These are phyloP conservation scores for Rhamnella rubrinervis DNA, from an alignment of 331 rosid genomes.

Conservation along the genomic window DNA sequence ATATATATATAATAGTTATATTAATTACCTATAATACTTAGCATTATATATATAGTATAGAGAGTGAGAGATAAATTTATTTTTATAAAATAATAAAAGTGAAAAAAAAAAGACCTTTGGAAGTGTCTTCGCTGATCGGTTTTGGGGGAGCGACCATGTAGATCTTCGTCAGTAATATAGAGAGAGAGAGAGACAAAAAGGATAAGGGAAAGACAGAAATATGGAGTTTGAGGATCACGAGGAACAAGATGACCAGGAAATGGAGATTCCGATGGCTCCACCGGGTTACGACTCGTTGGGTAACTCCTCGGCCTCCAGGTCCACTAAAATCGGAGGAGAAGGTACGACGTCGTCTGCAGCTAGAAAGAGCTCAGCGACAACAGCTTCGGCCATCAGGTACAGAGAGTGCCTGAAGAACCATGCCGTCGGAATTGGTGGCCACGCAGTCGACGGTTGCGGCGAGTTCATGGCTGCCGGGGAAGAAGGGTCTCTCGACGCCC, in stretches of 20 bases:
- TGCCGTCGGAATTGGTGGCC: slow-evolving; percentile 68
- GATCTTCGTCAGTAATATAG: slow-evolving; percentile 2
- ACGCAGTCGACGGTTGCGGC: slow-evolving; percentile 87
- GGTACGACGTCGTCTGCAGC: slow-evolving; percentile 1
- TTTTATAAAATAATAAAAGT: background rate
- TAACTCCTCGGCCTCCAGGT: slow-evolving; percentile 25
- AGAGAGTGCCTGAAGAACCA: slow-evolving; percentile 91
- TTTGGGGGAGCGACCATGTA: slow-evolving; percentile 12
- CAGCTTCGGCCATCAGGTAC: slow-evolving; percentile 39
- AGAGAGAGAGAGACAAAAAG: background rate
- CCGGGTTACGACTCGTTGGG: slow-evolving; percentile 43
- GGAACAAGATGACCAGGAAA: slow-evolving; percentile 50
- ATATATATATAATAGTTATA: background rate
- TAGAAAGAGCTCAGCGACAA: slow-evolving; percentile 4
- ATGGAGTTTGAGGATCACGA: slow-evolving; percentile 84
- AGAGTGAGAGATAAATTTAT: background rate
- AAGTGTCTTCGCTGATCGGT: slow-evolving; percentile 1
- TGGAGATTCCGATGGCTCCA: slow-evolving; percentile 45
- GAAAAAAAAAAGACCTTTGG: background rate
- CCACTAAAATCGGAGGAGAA: slow-evolving; percentile 1
- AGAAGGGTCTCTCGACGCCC: slow-evolving; percentile 75
- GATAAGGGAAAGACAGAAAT: slow-evolving; percentile 8
- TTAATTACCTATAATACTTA: background rate
- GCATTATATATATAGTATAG: background rate
- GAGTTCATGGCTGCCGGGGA: slow-evolving; percentile 83